These are phyloP conservation scores for Thozetella sp. DNA, from an alignment of 495 filamentous ascomycete genomes.

Conservation along the genomic window DNA sequence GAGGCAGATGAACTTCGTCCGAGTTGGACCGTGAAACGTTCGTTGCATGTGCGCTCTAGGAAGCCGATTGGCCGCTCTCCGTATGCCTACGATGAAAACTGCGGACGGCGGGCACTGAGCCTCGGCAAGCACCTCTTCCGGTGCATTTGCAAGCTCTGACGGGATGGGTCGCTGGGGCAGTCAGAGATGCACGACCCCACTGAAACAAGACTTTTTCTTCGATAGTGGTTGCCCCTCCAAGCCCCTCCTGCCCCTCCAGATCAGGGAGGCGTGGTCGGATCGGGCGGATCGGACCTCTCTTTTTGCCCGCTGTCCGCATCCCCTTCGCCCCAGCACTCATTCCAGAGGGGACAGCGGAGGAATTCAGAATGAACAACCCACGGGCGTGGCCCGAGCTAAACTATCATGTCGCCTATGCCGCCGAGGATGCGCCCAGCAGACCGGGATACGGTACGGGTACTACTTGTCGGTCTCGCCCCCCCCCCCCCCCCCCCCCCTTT, in stretches of 20 bases:
- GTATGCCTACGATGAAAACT: background rate
- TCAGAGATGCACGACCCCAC: background rate
- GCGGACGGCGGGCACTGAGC: background rate
- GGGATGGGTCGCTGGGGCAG: background rate
- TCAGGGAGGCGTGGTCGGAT: too few species aligned
- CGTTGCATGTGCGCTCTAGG: background rate
- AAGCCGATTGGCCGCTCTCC: background rate
- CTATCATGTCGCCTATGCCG: too few species aligned
- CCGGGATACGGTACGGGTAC: too few species aligned
- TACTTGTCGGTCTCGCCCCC: too few species aligned
- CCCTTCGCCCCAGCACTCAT: too few species aligned
- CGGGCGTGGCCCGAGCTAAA: too few species aligned
- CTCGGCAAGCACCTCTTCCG: constrained; percentile 5
- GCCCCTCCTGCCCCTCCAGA: too few species aligned
- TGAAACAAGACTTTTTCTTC: constrained; percentile 2
- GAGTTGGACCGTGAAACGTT: background rate
- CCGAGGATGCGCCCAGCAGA: too few species aligned
- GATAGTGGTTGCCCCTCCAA: background rate
- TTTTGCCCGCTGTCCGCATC: too few species aligned
- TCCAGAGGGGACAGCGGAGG: too few species aligned
- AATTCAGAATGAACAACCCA: too few species aligned
- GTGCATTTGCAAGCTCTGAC: background rate
- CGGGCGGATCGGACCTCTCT: background rate
- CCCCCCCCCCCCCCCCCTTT: too few species aligned
- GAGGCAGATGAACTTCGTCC: background rate